Evolutionary conservation across 768 basidiomycete genomes (phyloP), one percentile per base, ranked within the genome.

Genomic region (Podaxis pistillaris): DNA sequence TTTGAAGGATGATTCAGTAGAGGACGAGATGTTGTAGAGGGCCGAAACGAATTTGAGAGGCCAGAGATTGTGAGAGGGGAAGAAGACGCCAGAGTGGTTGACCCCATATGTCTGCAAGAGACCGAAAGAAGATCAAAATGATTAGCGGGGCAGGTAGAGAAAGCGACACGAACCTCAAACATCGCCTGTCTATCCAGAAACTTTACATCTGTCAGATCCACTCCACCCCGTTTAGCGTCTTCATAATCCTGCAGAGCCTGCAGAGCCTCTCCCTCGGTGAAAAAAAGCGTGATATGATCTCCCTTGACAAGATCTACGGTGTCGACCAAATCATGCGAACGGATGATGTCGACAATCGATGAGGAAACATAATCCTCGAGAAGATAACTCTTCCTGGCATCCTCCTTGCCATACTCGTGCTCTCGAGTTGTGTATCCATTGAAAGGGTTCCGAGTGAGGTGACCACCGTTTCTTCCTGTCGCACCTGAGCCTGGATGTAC

Each of bases 401-500:
- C 86, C 2, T 83, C 79, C 0, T 73, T 68, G 0, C 86, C 87
- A 65, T 83, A 83, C 24, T 62, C 56, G 2, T 66, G 49, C 36
- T 74, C 66, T 17, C 78, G 76, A 0, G 67, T 63, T 0, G 66
- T 58, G 68, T 91, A 91, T 1, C 74, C 74, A 0, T 70, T 63
- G 68, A 86, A 86, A 2, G 75, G 68, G 41, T 70, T 69, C 0
- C 87, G 81, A 0, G 85, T 86, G 17, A 93, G 78, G 70, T 93
- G 91, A 0, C 92, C 90, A 1, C 91, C 92, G 66, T 93, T 94
- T 26, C 91, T 79, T 52, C 91, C 90, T 59, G 92, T 94, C 37
- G 91, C 89, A 38, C 91, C 90, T 60, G 88, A 85, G 72, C 89
- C 89, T 88, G 71, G 15, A 61, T 13, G 22, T 19, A 19, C 19